phyloP scores from a whole-genome alignment of 768 basidiomycete genomes.

The Lanmaoa pseudosensibilis region DNA sequence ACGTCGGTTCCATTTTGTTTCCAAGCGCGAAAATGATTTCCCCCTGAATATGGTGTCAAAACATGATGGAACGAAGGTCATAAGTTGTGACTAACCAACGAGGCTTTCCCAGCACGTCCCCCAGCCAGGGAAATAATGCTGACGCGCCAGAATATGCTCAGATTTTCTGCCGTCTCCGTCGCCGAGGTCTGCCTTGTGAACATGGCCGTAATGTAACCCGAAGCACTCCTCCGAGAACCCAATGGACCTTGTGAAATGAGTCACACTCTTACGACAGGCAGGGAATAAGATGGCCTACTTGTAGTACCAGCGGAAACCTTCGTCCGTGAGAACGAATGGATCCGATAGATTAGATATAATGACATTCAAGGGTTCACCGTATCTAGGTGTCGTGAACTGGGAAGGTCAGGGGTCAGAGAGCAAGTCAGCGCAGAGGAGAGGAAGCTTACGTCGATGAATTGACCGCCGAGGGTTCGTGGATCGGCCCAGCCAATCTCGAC shows the following conservation, averaged over 20 bases:
- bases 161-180: slow-evolving; percentile 72
- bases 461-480: slow-evolving; percentile 71
- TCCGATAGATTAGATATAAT: slow-evolving; percentile 80
- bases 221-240: slow-evolving; percentile 84
- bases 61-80: background rate
- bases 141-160: slow-evolving; percentile 73
- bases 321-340: slow-evolving; percentile 74
- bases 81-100: slow-evolving; percentile 42
- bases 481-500: slow-evolving; percentile 52
- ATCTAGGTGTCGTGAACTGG: slow-evolving; percentile 62
- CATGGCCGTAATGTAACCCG: slow-evolving; percentile 71
- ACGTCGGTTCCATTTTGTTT: slow-evolving; percentile 78
- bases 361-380: slow-evolving; percentile 82
- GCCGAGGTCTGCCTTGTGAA: slow-evolving; percentile 80
- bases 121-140: slow-evolving; percentile 74
- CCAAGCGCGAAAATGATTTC: slow-evolving; percentile 89
- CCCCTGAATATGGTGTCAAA: slow-evolving; percentile 45
- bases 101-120: slow-evolving; percentile 91
- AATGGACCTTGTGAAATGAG: slow-evolving; percentile 53
- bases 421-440: background rate
- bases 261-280: background rate
- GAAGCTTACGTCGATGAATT: slow-evolving; percentile 67
- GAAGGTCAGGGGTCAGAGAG: background rate
- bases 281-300: slow-evolving; percentile 42
- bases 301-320: slow-evolving; percentile 67